These are phyloP conservation scores for Pythium grandisporangium DNA, from an alignment of 352 stramenopile genomes.

Conservation along the genomic window DNA sequence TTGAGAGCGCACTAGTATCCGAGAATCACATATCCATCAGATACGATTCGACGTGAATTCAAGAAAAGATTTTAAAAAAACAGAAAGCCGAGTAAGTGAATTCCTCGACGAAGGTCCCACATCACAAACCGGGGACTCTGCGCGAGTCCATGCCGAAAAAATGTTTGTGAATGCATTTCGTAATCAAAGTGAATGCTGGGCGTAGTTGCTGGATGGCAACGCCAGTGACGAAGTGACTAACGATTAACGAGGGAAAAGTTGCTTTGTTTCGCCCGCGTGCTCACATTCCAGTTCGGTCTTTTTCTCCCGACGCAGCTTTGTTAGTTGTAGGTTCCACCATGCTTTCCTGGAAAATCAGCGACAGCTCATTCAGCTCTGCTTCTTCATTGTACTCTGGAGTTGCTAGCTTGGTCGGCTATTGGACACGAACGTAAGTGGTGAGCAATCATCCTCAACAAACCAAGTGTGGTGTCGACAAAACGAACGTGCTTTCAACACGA, in stretches of 20 bases:
- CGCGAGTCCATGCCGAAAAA: neutral
- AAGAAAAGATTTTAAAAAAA: neutral
- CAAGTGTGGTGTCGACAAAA: neutral
- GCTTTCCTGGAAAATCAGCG: conserved; percentile 14
- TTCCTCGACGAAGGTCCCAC: neutral
- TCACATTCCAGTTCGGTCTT: neutral
- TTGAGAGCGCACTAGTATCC: neutral
- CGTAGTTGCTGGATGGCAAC: too few relatives aligned
- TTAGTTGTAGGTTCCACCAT: conserved; percentile 4
- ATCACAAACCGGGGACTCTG: neutral
- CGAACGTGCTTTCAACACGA: neutral
- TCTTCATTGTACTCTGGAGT: conserved; percentile 6
- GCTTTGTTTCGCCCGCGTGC: neutral
- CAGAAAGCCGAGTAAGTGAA: neutral
- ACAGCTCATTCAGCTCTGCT: conserved; percentile 14
- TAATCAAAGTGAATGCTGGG: neutral
- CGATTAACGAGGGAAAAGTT: neutral
- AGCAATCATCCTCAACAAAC: neutral
- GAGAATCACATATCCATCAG: neutral
- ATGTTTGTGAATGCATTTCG: conserved; percentile 1
- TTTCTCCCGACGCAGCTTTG: neutral
- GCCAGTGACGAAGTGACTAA: too few relatives aligned
- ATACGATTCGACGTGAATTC: too few relatives aligned
- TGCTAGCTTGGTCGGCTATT: neutral
- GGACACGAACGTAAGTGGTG: neutral